Base-by-base conservation (phyloP, 331 rosid species). In the Quercus phellos region DNA sequence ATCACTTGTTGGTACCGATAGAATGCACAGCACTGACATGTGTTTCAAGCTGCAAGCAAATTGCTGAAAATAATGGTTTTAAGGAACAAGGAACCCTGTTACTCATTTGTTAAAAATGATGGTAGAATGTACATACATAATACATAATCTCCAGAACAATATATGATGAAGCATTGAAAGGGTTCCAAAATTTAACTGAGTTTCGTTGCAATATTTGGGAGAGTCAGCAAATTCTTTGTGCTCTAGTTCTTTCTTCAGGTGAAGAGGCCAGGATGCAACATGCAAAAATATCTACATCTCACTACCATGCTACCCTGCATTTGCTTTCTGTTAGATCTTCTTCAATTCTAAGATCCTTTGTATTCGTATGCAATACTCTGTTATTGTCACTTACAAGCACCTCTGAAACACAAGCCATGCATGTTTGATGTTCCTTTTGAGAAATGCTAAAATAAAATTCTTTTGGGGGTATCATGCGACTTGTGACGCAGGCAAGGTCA, bases 11-110 rank as follows among this genome's bases (percentile, higher is more conserved):
- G 98, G 97, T 51, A 79, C 85, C 0, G 92, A 85, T 75, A 83
- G 88, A 78, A 90, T 92, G 93, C 74, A 51, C 0, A 85, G 93
- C 80, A 79, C 77, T 10, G 90, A 89, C 68, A 90, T 94, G 89
- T 64, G 64, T 77, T 94, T 91, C 86, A 74, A 64, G 77, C 87
- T 75, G 71, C 18, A 54, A 59, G 53, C 72, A 30, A 78, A 81
- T 55, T 78, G 75, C 66, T 73, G 54, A 78, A 68, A 79, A 51
- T 70, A 72, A 67, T 70, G 51, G 68, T 42, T 55, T 51, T 46
- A 30, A 55, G 79, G 54, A 69, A 26, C 32, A 8, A n/a, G 22
- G 10, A 58, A 24, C 35, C 34, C 74, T 12, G 0, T 14, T 42
- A 13, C 61, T 5, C 27, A 60, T 77, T 82, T 72, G 72, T 80